A percentile compares a stretch with the other conserved stretches of the same genome.
These are phyloP conservation scores for Crataegus laevigata DNA, from an alignment of 306 rosid species.

Conservation along the genomic window DNA sequence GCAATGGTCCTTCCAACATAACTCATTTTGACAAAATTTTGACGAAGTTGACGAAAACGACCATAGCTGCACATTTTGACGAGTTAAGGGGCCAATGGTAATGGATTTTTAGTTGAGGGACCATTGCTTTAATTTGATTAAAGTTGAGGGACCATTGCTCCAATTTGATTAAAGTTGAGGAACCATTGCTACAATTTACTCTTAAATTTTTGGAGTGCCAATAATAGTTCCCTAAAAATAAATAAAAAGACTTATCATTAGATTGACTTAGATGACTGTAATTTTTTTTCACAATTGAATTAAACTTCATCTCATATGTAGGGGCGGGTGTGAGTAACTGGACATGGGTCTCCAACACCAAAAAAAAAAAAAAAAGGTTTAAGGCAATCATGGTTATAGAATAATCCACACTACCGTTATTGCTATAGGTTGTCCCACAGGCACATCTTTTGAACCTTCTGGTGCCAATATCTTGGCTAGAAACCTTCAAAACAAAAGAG, in stretches of 20 bases:
- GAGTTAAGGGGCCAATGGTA: no score
- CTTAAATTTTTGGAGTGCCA: no score
- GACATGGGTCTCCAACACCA: neutral
- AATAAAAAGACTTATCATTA: neutral
- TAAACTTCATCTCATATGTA: neutral
- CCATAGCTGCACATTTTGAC: no score
- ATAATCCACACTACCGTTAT: constrained; percentile 48
- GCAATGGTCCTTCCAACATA: no score
- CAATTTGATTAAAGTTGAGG: no score
- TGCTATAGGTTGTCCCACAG: constrained; percentile 88
- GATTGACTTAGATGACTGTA: neutral
- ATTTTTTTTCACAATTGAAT: neutral
- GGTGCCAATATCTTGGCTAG: constrained; percentile 91
- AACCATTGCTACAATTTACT: no score
- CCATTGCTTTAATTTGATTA: no score
- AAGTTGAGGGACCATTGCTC: no score
- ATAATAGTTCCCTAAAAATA: neutral
- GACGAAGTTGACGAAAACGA: no score
- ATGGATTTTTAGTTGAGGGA: no score
- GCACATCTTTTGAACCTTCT: constrained; percentile 87
- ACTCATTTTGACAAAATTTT: no score
- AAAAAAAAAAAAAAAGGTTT: neutral
- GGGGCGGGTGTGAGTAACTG: neutral
- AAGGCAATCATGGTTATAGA: constrained; percentile 5
- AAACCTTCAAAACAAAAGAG: constrained; percentile 39